phyloP scores from a whole-genome alignment of 331 rosid species.

The Erythrophleum ivorense region DNA sequence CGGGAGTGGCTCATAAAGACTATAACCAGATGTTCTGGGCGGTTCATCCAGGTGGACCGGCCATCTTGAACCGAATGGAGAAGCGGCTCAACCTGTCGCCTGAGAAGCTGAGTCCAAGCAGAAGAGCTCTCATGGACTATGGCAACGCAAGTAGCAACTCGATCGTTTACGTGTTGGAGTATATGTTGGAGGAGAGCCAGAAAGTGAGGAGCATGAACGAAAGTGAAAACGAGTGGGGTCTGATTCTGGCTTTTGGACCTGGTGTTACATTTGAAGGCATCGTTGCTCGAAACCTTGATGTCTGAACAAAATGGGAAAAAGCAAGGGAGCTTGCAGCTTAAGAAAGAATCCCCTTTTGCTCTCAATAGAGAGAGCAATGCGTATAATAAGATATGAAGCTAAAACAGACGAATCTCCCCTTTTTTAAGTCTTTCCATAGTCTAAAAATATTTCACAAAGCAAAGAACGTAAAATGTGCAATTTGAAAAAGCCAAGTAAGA shows the following conservation, averaged over 20 bases:
- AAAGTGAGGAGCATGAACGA: conserved; percentile 51
- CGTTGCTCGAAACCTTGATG: too few relatives aligned
- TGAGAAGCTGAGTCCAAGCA: conserved; percentile 70
- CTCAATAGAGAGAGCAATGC: too few relatives aligned
- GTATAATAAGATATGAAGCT: too few relatives aligned
- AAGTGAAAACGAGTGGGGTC: conserved; percentile 67
- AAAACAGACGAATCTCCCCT: too few relatives aligned
- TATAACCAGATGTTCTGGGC: conserved; percentile 84
- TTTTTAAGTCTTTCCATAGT: too few relatives aligned
- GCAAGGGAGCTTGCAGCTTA: too few relatives aligned
- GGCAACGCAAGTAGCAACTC: conserved; percentile 90
- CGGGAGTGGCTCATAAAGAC: conserved; percentile 55
- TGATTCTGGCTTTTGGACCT: conserved; percentile 93
- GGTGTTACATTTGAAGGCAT: conserved; percentile 91
- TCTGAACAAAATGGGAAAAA: too few relatives aligned
- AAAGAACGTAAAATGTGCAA: too few relatives aligned
- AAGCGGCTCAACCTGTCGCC: conserved; percentile 77
- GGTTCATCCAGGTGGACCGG: conserved; percentile 89
- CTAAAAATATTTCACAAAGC: too few relatives aligned
- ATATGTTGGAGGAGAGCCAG: conserved; percentile 71
- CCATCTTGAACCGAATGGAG: conserved; percentile 75
- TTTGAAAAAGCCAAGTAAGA: too few relatives aligned
- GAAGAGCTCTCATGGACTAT: conserved; percentile 78
- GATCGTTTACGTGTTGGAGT: conserved; percentile 80
- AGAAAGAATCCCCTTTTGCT: too few relatives aligned